A percentile compares a stretch with the other conserved stretches of the same genome.
Conservation (phyloP, 306 rosid genomes). For the Sechiopsis laciniata region DNA sequence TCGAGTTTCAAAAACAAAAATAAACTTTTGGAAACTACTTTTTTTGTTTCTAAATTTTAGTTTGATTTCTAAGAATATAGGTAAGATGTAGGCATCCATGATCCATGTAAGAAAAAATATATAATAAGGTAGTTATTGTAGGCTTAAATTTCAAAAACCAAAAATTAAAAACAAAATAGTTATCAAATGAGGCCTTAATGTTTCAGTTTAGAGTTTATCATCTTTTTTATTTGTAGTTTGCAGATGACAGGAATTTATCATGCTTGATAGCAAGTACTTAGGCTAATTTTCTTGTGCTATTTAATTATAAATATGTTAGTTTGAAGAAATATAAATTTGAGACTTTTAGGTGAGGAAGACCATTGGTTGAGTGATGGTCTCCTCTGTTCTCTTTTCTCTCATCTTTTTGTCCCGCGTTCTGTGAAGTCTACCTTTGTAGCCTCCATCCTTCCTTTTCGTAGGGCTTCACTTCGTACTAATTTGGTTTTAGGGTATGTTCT, state of each 20-base stretch:
- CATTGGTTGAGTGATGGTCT: neutral
- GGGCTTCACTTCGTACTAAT: neutral
- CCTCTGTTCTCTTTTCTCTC: neutral
- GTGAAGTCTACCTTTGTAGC: neutral
- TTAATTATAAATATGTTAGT: neutral
- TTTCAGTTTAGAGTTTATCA: too few relatives aligned
- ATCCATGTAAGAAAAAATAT: too few relatives aligned
- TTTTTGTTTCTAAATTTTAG: too few relatives aligned
- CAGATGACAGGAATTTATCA: neutral
- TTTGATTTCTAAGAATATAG: too few relatives aligned
- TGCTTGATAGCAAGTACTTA: neutral
- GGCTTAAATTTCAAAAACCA: too few relatives aligned
- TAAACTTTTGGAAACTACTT: too few relatives aligned
- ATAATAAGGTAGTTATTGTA: too few relatives aligned
- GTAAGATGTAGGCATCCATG: too few relatives aligned
- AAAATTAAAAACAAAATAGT: too few relatives aligned
- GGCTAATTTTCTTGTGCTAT: neutral
- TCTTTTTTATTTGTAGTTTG: neutral
- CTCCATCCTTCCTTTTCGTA: neutral
- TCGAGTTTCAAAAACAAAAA: too few relatives aligned
- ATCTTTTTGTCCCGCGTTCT: too few relatives aligned
- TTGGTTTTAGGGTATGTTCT: neutral
- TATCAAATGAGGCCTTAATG: too few relatives aligned
- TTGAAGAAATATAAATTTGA: neutral
- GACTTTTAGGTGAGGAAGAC: neutral